Evolutionary conservation across 768 basidiomycete genomes (phyloP).

Genomic region (Pisolithus tinctorius): DNA sequence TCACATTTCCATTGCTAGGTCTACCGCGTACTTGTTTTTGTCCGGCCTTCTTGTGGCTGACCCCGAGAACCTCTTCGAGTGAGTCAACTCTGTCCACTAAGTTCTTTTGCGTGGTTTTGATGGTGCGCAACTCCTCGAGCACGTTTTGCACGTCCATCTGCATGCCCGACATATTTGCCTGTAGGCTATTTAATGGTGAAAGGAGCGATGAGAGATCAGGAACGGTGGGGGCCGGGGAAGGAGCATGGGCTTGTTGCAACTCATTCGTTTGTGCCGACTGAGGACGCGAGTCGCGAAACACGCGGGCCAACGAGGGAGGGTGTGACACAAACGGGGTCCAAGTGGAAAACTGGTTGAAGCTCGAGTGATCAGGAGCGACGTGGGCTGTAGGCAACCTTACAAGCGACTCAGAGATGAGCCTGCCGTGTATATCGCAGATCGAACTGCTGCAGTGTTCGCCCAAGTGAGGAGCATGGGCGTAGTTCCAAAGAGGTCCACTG

Average conservation of each 20-base stretch:
- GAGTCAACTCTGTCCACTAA: conserved; percentile 4
- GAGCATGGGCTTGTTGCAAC: neutral
- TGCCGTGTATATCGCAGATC: no score
- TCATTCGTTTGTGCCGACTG: neutral
- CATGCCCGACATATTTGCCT: conserved; percentile 4
- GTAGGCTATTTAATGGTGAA: conserved; percentile 4
- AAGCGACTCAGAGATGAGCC: no score
- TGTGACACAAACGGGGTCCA: no score
- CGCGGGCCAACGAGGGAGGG: no score
- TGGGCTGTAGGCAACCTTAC: no score
- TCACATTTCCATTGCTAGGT: neutral
- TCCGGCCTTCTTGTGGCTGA: neutral
- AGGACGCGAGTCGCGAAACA: no score
- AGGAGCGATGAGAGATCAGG: neutral
- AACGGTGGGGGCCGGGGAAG: neutral
- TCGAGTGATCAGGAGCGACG: no score
- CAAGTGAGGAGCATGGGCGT: no score
- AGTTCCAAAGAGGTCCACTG: no score
- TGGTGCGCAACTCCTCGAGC: conserved; percentile 11
- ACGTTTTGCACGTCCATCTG: conserved; percentile 9
- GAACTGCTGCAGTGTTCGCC: no score
- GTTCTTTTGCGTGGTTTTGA: conserved; percentile 11
- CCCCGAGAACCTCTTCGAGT: conserved; percentile 12
- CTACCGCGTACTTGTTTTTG: neutral
- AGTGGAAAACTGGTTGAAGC: no score